Percentiles rank a stretch among this genome's conserved stretches.
phyloP scores from a whole-genome alignment of 2,329 filamentous ascomycete genomes.

The Alternaria alternata region DNA sequence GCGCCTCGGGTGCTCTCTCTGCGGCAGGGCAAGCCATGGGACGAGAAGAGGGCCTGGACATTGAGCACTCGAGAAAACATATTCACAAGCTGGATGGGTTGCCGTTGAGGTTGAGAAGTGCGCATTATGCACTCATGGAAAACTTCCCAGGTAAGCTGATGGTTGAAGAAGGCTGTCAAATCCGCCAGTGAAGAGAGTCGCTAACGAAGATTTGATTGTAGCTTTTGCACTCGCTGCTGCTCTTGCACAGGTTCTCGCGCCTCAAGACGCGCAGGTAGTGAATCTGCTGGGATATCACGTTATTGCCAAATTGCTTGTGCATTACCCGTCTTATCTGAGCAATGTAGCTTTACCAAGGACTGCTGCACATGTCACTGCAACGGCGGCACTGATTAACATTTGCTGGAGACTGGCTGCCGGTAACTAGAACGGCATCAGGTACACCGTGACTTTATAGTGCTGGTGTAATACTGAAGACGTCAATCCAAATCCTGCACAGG shows the following conservation, averaged over 20 bases:
- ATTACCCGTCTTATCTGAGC: constrained; percentile 31
- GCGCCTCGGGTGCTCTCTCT: constrained; percentile 29
- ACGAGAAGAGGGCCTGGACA: constrained; percentile 24
- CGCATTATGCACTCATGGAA: constrained; percentile 34
- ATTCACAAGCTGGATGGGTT: constrained; percentile 20
- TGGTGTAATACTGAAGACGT: background rate
- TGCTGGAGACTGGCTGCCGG: constrained; percentile 33
- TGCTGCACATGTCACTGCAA: constrained; percentile 29
- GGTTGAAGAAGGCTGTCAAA: background rate
- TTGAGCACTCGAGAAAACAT: constrained; percentile 30
- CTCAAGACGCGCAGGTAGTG: constrained; percentile 31
- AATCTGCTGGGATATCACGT: constrained; percentile 33
- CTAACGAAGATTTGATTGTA: background rate
- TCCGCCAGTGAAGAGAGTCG: background rate
- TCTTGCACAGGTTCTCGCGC: constrained; percentile 31
- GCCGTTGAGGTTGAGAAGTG: constrained; percentile 29
- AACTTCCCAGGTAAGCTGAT: constrained; percentile 29
- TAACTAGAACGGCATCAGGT: constrained; percentile 17
- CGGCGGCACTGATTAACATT: constrained; percentile 32
- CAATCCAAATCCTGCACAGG: background rate
- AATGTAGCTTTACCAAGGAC: constrained; percentile 29
- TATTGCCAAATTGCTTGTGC: constrained; percentile 31
- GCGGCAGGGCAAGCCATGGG: constrained; percentile 34
- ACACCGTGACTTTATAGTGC: background rate
- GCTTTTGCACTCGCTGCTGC: constrained; percentile 31